phyloP scores from a whole-genome alignment of 176 grass and related monocot genomes.

The Secale cereale region DNA sequence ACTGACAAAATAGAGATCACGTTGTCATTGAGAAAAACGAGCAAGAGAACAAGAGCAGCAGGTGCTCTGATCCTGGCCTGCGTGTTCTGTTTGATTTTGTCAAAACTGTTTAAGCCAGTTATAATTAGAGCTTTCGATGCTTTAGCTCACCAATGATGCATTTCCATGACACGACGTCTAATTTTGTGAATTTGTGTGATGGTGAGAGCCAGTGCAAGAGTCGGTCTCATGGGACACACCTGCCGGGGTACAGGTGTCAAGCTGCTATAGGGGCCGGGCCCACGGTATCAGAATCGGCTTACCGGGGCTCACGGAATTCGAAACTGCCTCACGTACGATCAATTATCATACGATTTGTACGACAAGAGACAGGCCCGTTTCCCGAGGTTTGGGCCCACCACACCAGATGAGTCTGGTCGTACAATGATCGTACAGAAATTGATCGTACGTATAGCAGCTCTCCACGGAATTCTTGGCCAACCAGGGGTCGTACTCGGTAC shows the following conservation, averaged over 20 bases:
- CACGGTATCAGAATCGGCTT: slow-evolving; percentile 2
- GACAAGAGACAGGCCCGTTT: no score
- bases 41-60: neutral
- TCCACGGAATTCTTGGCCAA: no score
- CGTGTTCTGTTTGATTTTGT: neutral
- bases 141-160: neutral
- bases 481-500: no score
- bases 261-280: neutral
- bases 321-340: no score
- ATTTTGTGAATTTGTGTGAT: neutral
- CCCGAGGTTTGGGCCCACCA: no score
- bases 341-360: no score
- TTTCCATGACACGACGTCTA: neutral
- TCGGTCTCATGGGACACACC: neutral
- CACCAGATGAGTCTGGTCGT: no score
- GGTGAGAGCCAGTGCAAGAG: neutral
- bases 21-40: neutral
- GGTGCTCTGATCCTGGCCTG: neutral
- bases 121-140: neutral
- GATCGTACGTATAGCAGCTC: no score
- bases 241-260: no score
- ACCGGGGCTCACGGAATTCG: neutral
- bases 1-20: no score
- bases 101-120: no score
- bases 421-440: no score